Conservation (phyloP, 176 grass and related monocot species). For the Aegilops umbellulata region DNA sequence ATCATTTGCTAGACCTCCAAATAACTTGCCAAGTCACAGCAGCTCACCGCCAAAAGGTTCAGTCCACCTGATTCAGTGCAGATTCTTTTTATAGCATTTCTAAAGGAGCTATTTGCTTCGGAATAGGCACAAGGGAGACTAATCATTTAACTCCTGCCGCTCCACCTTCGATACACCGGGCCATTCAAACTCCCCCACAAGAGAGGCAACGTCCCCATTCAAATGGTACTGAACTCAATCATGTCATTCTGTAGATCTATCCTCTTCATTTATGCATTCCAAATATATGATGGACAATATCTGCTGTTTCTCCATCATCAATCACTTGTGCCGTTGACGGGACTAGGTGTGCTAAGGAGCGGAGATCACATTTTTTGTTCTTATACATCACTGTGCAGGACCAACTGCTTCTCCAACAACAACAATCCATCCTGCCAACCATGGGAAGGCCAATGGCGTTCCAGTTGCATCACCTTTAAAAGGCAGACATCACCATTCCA, state of each 20-base stretch:
- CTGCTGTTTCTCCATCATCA: slow-evolving; percentile 33
- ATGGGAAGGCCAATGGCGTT: slow-evolving; percentile 36
- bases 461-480: slow-evolving; percentile 50
- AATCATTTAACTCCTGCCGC: background rate
- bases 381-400: slow-evolving; percentile 28
- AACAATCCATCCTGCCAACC: slow-evolving; percentile 24
- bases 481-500: slow-evolving; percentile 30
- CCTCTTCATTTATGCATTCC: slow-evolving; percentile 24
- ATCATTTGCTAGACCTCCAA: slow-evolving; percentile 28
- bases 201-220: slow-evolving; percentile 24
- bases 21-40: slow-evolving; percentile 9
- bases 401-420: slow-evolving; percentile 30
- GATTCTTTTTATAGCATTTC: background rate
- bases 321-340: slow-evolving; percentile 26
- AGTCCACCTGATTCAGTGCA: slow-evolving; percentile 1
- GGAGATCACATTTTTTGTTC: slow-evolving; percentile 3
- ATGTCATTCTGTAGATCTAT: slow-evolving; percentile 12
- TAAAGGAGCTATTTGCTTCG: slow-evolving; percentile 7
- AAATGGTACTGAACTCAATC: slow-evolving; percentile 36
- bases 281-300: slow-evolving; percentile 27
- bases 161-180: slow-evolving; percentile 13
- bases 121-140: slow-evolving; percentile 13
- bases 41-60: slow-evolving; percentile 30
- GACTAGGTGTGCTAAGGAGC: slow-evolving; percentile 10
- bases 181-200: background rate